These are phyloP conservation scores for Morella rubra DNA, from an alignment of 306 rosid genomes.

Conservation along the genomic window DNA sequence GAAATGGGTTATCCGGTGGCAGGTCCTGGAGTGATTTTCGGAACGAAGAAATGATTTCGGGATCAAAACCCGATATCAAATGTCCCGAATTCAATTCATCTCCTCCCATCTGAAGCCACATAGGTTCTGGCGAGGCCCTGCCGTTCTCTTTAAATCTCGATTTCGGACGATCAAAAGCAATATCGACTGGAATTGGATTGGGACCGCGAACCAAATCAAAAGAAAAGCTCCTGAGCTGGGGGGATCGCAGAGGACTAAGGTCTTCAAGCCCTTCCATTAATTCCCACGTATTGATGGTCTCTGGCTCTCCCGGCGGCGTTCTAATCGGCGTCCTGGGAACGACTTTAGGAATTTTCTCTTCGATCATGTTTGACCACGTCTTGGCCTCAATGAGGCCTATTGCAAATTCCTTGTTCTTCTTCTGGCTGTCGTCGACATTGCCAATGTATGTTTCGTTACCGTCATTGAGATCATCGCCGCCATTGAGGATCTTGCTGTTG, in stretches of 20 bases:
- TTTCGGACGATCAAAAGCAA: constrained; percentile 36
- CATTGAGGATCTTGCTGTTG: constrained; percentile 1
- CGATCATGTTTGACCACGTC: constrained; percentile 78
- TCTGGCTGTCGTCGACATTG: not conserved
- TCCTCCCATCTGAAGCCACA: constrained; percentile 46
- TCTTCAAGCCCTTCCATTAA: constrained; percentile 97
- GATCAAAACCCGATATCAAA: constrained; percentile 44
- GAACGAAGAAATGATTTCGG: constrained; percentile 50
- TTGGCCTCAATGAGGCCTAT: constrained; percentile 61
- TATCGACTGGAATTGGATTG: not conserved
- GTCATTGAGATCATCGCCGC: constrained; percentile 11
- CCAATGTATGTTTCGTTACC: not conserved
- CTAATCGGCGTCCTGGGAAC: constrained; percentile 48
- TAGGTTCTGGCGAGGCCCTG: constrained; percentile 37
- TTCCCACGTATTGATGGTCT: constrained; percentile 88
- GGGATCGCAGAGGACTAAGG: constrained; percentile 58
- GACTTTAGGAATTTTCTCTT: constrained; percentile 56
- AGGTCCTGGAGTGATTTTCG: constrained; percentile 49
- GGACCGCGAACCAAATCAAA: constrained; percentile 42
- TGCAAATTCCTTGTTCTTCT: constrained; percentile 37
- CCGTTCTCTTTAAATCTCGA: constrained; percentile 30
- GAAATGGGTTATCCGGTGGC: constrained; percentile 29
- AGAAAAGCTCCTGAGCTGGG: constrained; percentile 65
- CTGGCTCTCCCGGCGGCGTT: constrained; percentile 84
- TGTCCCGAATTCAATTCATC: constrained; percentile 32